Base-by-base conservation (phyloP, 164 flowering plant genomes). In the Annona cherimola region DNA sequence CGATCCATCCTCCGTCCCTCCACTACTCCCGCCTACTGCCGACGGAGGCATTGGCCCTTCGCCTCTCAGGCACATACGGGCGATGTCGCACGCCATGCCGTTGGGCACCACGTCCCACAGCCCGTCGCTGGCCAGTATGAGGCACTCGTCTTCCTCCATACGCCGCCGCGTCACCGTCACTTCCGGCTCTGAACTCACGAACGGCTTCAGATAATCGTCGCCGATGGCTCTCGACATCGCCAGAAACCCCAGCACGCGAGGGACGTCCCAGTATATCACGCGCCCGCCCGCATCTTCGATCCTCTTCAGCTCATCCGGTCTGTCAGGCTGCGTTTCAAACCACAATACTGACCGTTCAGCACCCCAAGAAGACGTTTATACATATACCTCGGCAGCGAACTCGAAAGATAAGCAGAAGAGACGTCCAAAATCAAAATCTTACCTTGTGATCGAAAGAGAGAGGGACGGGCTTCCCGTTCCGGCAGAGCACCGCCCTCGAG, bases 151-250 rank as follows among this genome's bases (percentile, higher is more conserved):
- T 69, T 85, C 90, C 3, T 43, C 78, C 14, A 81, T 79, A 26
- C 35, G 14, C 16, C 95, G 79, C 11, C 82, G 85, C 55, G 73
- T 79, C 4, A 85, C 54, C 55, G 80, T 87, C 74, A 90, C 90
- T 79, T 90, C 95, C 71, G 92, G 92, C 5, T 83, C 85, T 55
- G 86, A 68, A 11, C 73, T 85, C 46, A 90, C 90, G 73, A 76
- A 88, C 1, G 95, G 95, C 66, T 88, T 90, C 76, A 90, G 69
- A 69, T 88, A 90, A 57, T 70, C 79, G 54, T 90, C 95, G 1
- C 89, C 85, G 6, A 92, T 90, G 18, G 97, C 97, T 68, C 97
- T 82, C 4, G 98, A 93, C 96, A 89, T 93, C 43, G 98, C 98
- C 1, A 93, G 80, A 3, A 91, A 90, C 7, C 96, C 98, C 40